phyloP scores from a whole-genome alignment of 2,329 filamentous ascomycete species.

The Aspergillus sp. region DNA sequence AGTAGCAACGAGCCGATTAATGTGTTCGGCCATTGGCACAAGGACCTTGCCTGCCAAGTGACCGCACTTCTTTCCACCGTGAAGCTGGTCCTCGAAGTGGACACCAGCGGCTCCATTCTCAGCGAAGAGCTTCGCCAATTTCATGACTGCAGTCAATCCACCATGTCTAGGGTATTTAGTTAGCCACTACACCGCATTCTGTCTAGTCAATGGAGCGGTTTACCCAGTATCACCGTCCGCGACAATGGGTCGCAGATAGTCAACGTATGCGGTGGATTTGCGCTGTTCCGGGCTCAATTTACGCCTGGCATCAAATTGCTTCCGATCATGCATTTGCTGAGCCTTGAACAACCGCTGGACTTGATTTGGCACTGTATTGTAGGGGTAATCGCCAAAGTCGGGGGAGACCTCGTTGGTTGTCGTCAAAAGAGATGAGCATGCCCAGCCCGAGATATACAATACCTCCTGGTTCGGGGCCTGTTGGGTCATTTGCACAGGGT shows the following conservation, averaged over 20 bases:
- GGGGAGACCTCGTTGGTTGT: slow-evolving; percentile 95
- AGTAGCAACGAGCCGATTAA: slow-evolving; percentile 85
- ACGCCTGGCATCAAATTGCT: slow-evolving; percentile 80
- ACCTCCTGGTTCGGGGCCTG: slow-evolving; percentile 94
- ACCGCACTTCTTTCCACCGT: slow-evolving; percentile 97
- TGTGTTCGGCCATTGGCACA: slow-evolving; percentile 89
- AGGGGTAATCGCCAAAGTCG: slow-evolving; percentile 97
- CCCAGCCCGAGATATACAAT: slow-evolving; percentile 94
- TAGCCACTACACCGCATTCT: background rate
- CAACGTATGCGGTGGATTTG: slow-evolving; percentile 69
- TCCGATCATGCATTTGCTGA: slow-evolving; percentile 92
- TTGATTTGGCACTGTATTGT: slow-evolving; percentile 97
- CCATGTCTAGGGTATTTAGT: slow-evolving; percentile 58
- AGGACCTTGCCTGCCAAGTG: slow-evolving; percentile 94
- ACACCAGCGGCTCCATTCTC: slow-evolving; percentile 95
- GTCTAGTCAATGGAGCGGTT: slow-evolving; percentile 5
- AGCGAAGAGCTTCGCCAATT: slow-evolving; percentile 93
- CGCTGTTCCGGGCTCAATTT: slow-evolving; percentile 70
- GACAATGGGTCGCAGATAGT: slow-evolving; percentile 91
- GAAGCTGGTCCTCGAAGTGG: slow-evolving; percentile 95
- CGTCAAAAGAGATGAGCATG: slow-evolving; percentile 87
- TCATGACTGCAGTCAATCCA: slow-evolving; percentile 84
- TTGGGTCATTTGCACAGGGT: slow-evolving; percentile 99
- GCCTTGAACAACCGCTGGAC: slow-evolving; percentile 95
- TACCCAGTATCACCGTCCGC: slow-evolving; percentile 89